Evolutionary conservation across 768 basidiomycete species (phyloP), one percentile per base, ranked within the genome.

Genomic region (Kwoniella mangroviensis): DNA sequence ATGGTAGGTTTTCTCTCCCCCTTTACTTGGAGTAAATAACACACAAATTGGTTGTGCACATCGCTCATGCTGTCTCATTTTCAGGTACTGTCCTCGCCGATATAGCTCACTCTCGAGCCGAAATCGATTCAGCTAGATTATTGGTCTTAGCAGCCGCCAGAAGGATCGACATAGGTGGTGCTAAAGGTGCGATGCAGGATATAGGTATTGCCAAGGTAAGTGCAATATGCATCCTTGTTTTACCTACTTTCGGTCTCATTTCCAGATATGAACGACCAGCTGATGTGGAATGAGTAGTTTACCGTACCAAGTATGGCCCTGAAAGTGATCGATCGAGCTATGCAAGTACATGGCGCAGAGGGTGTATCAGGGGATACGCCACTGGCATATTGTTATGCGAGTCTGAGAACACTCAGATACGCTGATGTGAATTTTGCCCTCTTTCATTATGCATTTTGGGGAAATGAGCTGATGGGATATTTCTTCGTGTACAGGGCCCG

Each of bases 291-390:
- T 63, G 15, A n/a, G 2, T 73, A 98, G 95, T 96, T 97, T 77
- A 90, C 94, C 45, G 93, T 98, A 12, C 97, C 97, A 13, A 87
- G 87, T 0, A 93, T 96, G 91, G 96, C 94, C 0, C 86, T 92
- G 58, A 84, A 85, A 24, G 91, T 99, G 56, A 87, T 98, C 49
- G 97, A 99, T 84, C 90, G 94, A n/a, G 91, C 94, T 2, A 98
- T 98, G 61, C 97, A 99, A 85, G 86, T 92, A 0, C 94, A 91
- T 77, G 97, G 97, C 63, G 97, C 94, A n/a, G 96, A 98, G 83
- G 97, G 97, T 42, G 85, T 99, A 55, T 92, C 88, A 24, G 93
- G 97, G 84, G 96, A 98, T 76, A 90, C 90, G 43, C 88, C 89
- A 22, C 88, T 99, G 42, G 94, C 96, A 0, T 78, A 83, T 60